Evolutionary conservation across 2,329 filamentous ascomycete species (phyloP), one percentile per base, ranked within the genome.

Genomic region (Ampelomyces quisqualis): DNA sequence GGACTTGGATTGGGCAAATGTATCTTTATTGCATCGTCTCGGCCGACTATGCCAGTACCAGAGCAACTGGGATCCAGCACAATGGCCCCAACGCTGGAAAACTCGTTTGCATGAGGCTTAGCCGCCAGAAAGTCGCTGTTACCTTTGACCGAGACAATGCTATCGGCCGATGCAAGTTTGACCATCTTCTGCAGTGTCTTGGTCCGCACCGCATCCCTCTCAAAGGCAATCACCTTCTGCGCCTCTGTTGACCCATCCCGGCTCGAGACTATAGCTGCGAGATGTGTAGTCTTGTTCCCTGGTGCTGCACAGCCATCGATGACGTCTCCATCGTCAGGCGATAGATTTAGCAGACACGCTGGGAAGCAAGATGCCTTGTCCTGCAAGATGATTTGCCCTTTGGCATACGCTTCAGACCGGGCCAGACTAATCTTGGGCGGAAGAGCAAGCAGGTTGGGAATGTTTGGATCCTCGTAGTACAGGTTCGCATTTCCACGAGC

Each of bases 361-460:
- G 93, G 93, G 60, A 98, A 96, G 63, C 93, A 98, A 1, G 90
- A 96, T 0, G 93, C 91, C 68, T 96, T 97, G 62, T 97, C 93
- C 66, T 98, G 93, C 17, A 97, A 73, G 45, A 97, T 95, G 38
- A 97, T 80, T 32, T 82, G 78, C 1, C 91, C 91, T 1, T 78
- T 73, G 10, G 73, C 77, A 67, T 97, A 97, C 0, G 89, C 85
- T 10, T 78, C 70, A 6, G 81, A 84, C 47, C 83, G 85, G 14
- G 82, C 84, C 29, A 96, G 74, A 58, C 95, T 87, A 24, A 79
- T 75, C 2, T 78, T 77, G 1, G 85, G 80, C 2, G 88, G 83
- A 1, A 95, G 72, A 2, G 90, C 93, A 5, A 98, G 67, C 3
- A 98, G 75, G 55, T 93, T 84, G 1, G 90, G 89, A 6, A 98